A percentile compares a stretch with the other conserved stretches of the same genome.
Evolutionary conservation across 441 rosid genomes (phyloP).

Genomic region (Erodium moschatum): DNA sequence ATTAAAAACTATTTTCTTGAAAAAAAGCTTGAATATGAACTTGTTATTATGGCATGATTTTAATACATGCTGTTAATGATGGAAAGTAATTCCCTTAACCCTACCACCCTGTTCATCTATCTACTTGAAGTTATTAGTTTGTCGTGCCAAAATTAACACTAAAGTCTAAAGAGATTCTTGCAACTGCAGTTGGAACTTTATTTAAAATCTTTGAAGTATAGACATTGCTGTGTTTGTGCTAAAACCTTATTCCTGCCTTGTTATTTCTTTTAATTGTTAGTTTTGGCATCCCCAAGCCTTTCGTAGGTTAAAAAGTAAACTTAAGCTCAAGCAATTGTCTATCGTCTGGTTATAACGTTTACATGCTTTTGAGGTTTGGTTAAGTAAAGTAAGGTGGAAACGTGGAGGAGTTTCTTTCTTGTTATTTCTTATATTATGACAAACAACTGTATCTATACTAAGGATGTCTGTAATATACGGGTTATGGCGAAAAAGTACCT

Average conservation of each 20-base stretch:
- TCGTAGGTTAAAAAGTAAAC: not conserved
- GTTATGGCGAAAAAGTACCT: too few species aligned
- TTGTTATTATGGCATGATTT: conserved; percentile 3
- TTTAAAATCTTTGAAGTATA: not conserved
- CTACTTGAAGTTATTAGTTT: not conserved
- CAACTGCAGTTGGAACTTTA: not conserved
- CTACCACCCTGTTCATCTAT: not conserved
- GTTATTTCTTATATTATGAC: too few species aligned
- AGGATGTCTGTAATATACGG: not conserved
- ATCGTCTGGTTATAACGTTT: too few species aligned
- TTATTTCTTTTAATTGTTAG: not conserved
- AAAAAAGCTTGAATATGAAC: not conserved
- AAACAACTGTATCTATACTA: not conserved
- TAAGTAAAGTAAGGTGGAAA: too few species aligned
- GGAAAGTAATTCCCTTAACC: not conserved
- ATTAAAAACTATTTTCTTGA: conserved; percentile 1
- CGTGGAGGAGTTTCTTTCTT: too few species aligned
- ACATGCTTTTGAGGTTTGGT: too few species aligned
- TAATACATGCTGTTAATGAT: not conserved
- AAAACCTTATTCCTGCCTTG: not conserved
- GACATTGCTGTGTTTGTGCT: not conserved
- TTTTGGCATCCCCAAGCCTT: not conserved
- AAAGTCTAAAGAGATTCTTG: not conserved
- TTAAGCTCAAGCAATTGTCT: not conserved
- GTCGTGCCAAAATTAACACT: not conserved